A percentile compares a stretch with the other conserved stretches of the same genome.
These are phyloP conservation scores for Trichoderma harzianum DNA, from an alignment of 2,329 filamentous ascomycete species.

Conservation along the genomic window DNA sequence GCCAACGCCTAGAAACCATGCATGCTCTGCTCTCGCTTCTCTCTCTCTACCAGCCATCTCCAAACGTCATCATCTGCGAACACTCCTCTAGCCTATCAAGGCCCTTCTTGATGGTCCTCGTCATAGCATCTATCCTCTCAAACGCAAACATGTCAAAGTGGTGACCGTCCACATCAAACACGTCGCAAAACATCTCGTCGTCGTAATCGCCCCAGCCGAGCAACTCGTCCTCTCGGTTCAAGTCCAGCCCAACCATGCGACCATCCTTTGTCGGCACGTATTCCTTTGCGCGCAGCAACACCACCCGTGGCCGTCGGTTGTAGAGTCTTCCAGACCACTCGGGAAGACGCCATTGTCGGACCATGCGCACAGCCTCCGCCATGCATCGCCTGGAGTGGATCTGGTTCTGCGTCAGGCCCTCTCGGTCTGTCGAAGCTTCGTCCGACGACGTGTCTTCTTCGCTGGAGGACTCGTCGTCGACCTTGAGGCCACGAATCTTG, in stretches of 20 bases:
- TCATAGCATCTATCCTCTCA: conserved; percentile 28
- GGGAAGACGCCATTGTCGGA: conserved; percentile 40
- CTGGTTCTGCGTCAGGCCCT: conserved; percentile 34
- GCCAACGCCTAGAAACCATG: not conserved
- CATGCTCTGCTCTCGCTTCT: not conserved
- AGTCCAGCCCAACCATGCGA: conserved; percentile 39
- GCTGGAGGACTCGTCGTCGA: conserved; percentile 20
- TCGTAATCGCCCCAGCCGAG: conserved; percentile 51
- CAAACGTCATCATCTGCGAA: conserved; percentile 18
- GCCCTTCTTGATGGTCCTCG: conserved; percentile 25
- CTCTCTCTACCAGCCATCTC: not conserved
- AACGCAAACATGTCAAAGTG: conserved; percentile 48
- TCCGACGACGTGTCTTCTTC: conserved; percentile 6
- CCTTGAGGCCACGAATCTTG: not conserved
- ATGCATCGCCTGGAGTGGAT: conserved; percentile 39
- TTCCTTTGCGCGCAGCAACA: conserved; percentile 46
- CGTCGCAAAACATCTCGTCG: conserved; percentile 40
- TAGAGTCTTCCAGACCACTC: conserved; percentile 31
- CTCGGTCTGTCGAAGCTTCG: conserved; percentile 18
- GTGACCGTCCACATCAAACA: conserved; percentile 49
- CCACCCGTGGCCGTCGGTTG: conserved; percentile 36
- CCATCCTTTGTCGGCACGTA: conserved; percentile 33
- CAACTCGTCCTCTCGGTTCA: conserved; percentile 38
- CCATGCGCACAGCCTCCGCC: conserved; percentile 40
- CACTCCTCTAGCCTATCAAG: conserved; percentile 19